These are phyloP conservation scores for Pochonia chlamydosporia DNA, from an alignment of 2,329 filamentous ascomycete species.

Conservation along the genomic window DNA sequence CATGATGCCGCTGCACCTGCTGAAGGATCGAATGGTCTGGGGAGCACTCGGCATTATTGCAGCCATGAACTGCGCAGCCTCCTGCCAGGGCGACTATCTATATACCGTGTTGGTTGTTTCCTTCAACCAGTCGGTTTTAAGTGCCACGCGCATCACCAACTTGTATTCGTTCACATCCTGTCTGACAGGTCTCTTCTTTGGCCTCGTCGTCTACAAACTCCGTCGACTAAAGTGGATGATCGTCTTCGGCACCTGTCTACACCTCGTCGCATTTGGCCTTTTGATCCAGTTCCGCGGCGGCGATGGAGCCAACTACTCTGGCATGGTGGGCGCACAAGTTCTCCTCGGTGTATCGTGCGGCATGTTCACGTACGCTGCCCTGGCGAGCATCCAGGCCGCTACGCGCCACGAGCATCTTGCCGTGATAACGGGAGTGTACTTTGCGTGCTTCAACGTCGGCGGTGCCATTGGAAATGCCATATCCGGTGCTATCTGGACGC, in stretches of 20 bases:
- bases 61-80: constrained; percentile 54
- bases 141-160: constrained; percentile 53
- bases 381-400: constrained; percentile 37
- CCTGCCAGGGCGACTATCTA: constrained; percentile 58
- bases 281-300: constrained; percentile 59
- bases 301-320: constrained; percentile 39
- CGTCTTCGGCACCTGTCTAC: constrained; percentile 52
- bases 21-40: constrained; percentile 62
- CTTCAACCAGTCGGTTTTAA: constrained; percentile 51
- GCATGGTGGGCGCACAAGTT: constrained; percentile 57
- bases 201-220: constrained; percentile 50
- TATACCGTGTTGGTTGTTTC: constrained; percentile 57
- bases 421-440: constrained; percentile 57
- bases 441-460: constrained; percentile 58
- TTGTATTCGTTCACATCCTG: constrained; percentile 53
- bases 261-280: constrained; percentile 60
- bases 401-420: constrained; percentile 50
- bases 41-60: constrained; percentile 53
- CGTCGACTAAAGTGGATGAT: constrained; percentile 61
- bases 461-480: constrained; percentile 55
- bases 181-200: constrained; percentile 51
- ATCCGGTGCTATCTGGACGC: constrained; percentile 58
- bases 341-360: constrained; percentile 59
- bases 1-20: constrained; percentile 53
- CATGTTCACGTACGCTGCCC: constrained; percentile 49